These are phyloP conservation scores for Cynanchum wilfordii DNA, from an alignment of 257 asterid genomes.

Conservation along the genomic window DNA sequence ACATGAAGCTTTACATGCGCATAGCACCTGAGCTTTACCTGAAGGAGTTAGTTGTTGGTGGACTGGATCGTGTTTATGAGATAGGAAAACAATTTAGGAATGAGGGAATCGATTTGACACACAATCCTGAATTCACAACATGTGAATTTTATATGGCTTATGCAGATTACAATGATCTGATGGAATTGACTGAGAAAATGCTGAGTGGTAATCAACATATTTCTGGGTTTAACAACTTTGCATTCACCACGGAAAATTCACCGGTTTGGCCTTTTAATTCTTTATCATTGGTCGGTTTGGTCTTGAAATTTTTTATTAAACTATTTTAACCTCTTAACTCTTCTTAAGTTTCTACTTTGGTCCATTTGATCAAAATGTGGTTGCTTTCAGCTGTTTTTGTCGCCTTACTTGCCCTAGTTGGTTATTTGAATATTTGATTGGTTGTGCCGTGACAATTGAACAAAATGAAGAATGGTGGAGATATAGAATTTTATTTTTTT, in stretches of 20 bases:
- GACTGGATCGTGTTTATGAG: slow-evolving; percentile 85
- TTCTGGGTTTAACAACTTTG: not conserved
- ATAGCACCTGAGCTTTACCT: slow-evolving; percentile 87
- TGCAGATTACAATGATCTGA: slow-evolving; percentile 82
- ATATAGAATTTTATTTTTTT: too few relatives aligned
- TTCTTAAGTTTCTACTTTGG: too few relatives aligned
- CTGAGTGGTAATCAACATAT: slow-evolving; percentile 35
- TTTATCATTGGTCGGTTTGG: too few relatives aligned
- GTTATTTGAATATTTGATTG: too few relatives aligned
- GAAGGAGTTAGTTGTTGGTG: slow-evolving; percentile 87
- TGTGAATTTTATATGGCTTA: slow-evolving; percentile 93
- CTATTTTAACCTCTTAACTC: too few relatives aligned
- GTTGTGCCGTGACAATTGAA: too few relatives aligned
- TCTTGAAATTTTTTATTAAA: too few relatives aligned
- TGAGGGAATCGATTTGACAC: slow-evolving; percentile 89
- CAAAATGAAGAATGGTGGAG: too few relatives aligned
- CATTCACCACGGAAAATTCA: not conserved
- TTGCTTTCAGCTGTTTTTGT: too few relatives aligned
- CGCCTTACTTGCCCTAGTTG: too few relatives aligned
- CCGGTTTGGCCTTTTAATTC: too few relatives aligned
- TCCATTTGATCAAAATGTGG: too few relatives aligned
- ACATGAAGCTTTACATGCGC: slow-evolving; percentile 76
- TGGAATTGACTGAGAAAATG: slow-evolving; percentile 81
- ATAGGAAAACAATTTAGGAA: slow-evolving; percentile 90
- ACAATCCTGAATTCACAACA: slow-evolving; percentile 93